Evolutionary conservation across 2,329 filamentous ascomycete species (phyloP).

Genomic region (Dactylonectria macrodidyma): DNA sequence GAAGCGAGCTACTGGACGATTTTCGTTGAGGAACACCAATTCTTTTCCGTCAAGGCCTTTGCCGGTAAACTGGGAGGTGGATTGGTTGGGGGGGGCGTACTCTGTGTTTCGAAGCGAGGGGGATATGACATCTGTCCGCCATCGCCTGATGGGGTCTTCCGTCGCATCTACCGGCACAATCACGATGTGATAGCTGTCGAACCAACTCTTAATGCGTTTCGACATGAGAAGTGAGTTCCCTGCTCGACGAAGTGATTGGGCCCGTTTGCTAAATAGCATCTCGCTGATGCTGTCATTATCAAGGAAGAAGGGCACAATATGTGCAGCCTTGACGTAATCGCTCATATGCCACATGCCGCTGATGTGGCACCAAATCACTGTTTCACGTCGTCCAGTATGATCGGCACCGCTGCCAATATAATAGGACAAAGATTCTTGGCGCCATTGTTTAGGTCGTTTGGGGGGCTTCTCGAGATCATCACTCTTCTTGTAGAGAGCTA

Average conservation of each 20-base stretch:
- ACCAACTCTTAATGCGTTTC: neutral
- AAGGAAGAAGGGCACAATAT: conserved; percentile 3
- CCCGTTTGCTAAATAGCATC: conserved; percentile 8
- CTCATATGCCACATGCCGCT: neutral
- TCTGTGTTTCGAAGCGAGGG: neutral
- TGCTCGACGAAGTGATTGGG: conserved; percentile 1
- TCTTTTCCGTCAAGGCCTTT: conserved; percentile 14
- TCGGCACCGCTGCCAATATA: too few relatives aligned
- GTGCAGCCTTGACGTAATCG: neutral
- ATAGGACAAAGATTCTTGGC: too few relatives aligned
- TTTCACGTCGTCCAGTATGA: neutral
- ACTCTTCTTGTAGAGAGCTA: too few relatives aligned
- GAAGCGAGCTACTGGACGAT: conserved; percentile 39
- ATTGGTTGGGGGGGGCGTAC: neutral
- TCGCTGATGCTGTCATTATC: neutral
- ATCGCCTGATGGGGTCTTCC: neutral
- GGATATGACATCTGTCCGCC: conserved; percentile 1
- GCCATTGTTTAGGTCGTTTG: too few relatives aligned
- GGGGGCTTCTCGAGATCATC: too few relatives aligned
- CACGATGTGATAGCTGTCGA: neutral
- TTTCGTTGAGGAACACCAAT: conserved; percentile 30
- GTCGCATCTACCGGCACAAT: conserved; percentile 8
- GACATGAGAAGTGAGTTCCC: conserved; percentile 10
- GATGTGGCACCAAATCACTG: neutral
- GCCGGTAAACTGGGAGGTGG: neutral